Base-by-base conservation (phyloP, 2,329 filamentous ascomycete genomes). In the Pseudogymnoascus sp. region DNA sequence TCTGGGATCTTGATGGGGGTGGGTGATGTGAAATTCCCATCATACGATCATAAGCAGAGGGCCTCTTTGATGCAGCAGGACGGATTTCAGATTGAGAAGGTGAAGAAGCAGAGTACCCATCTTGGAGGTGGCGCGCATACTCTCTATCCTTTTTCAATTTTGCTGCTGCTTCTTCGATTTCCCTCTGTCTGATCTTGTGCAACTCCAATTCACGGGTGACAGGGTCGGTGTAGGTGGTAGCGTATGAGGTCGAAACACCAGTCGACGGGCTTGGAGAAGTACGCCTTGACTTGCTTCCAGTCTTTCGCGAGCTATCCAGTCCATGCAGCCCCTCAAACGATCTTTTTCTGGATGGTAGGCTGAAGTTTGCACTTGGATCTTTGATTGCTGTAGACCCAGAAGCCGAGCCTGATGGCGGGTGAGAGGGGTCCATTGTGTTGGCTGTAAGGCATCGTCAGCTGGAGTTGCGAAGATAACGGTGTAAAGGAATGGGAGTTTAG, bases 141-240 rank as follows among this genome's bases (percentile, higher is more conserved):
- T 72, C 71, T 62, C 66, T 72, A 64, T 77, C 77, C 12, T 71
- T 66, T 59, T 74, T 75, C 34, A 73, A 72, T 38, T 73, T 74
- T 62, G 73, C 68, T 40, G 73, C 74, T 61, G 73, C 72, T 25
- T 78, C 76, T 61, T 76, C 78, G 67, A 36, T 76, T 69, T 62
- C 76, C 74, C 69, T 67, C 31, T 71, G 69, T 21, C 50, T 56
- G 50, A 56, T 56, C 34, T 25, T 60, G 59, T 38, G 59, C n/a
- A 38, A 25, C 21, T 60, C 38, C 18, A 60, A 38, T n/a, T 38
- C 59, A 25, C 36, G 59, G 3, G 59, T 38, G 31, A 38, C 38
- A 38, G 34, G 59, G 38, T 60, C 36, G 14, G 14, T 2, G 28
- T 56, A 56, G 65, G 67, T 69, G 42, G 63, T 63, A 61, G 65